phyloP scores from a whole-genome alignment of 768 basidiomycete species.

The Melanogaster broomeanus region DNA sequence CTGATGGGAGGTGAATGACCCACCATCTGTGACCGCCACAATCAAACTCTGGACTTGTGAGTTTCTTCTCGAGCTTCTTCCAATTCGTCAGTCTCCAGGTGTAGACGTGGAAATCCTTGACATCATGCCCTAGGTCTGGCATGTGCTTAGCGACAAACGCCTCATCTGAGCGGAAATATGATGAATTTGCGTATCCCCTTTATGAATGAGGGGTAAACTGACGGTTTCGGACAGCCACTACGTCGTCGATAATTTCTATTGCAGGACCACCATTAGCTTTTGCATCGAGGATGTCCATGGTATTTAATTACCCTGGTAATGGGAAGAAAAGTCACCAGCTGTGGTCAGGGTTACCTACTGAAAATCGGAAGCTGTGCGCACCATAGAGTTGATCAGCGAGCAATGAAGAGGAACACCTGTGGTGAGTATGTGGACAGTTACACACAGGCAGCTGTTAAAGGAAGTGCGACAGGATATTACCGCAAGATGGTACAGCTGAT shows the following conservation, averaged over 20 bases:
- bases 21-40: constrained; percentile 99
- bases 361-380: background rate
- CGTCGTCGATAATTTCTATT: constrained; percentile 81
- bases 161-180: constrained; percentile 60
- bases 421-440: background rate
- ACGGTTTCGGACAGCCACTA: constrained; percentile 86
- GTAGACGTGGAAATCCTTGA: constrained; percentile 95
- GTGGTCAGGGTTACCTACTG: background rate
- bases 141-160: constrained; percentile 95
- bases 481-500: constrained; percentile 15
- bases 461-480: constrained; percentile 15
- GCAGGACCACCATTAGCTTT: constrained; percentile 73
- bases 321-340: constrained; percentile 11
- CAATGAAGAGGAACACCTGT: background rate
- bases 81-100: constrained; percentile 85
- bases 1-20: constrained; percentile 19
- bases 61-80: constrained; percentile 95
- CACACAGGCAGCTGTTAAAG: constrained; percentile 3
- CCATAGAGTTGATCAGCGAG: background rate
- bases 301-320: constrained; percentile 62
- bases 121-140: constrained; percentile 96
- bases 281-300: constrained; percentile 84
- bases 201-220: constrained; percentile 34
- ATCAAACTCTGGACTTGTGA: constrained; percentile 92
- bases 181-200: constrained; percentile 1